A percentile compares a stretch with the other conserved stretches of the same genome.
Conservation (phyloP, 1,284 basidiomycete genomes). For the Cryptococcus sp. region DNA sequence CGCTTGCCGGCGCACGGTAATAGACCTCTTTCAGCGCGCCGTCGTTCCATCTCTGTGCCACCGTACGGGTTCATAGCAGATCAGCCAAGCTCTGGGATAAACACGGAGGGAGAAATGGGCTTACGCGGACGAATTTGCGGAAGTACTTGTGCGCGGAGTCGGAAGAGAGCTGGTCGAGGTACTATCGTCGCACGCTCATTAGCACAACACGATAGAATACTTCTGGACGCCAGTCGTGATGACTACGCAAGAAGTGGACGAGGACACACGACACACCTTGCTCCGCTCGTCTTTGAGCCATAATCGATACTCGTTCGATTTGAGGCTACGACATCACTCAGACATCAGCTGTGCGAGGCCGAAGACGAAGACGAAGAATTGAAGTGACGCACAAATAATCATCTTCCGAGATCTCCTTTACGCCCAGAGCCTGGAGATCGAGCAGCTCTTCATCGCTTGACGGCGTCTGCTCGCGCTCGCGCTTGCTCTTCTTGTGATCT, state of each 20-base stretch:
- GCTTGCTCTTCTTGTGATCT: constrained; percentile 6
- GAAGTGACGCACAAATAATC: constrained; percentile 49
- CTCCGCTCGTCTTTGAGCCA: constrained; percentile 44
- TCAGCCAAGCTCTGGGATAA: not conserved
- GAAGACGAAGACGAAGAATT: not conserved
- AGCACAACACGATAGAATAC: not conserved
- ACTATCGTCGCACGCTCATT: constrained; percentile 23
- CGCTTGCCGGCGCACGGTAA: constrained; percentile 31
- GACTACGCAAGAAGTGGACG: not conserved
- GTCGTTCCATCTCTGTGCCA: constrained; percentile 49
- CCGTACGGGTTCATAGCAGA: not conserved
- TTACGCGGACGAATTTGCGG: constrained; percentile 47
- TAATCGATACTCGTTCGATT: constrained; percentile 39
- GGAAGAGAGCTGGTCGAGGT: constrained; percentile 48
- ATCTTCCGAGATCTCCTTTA: constrained; percentile 41
- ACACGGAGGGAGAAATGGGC: constrained; percentile 10
- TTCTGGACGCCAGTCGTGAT: not conserved
- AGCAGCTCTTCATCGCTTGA: constrained; percentile 36
- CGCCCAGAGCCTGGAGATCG: constrained; percentile 43
- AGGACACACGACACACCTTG: constrained; percentile 21
- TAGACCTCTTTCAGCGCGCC: constrained; percentile 41
- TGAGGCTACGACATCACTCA: constrained; percentile 23
- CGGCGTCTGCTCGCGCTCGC: constrained; percentile 6
- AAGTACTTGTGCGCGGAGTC: constrained; percentile 51
- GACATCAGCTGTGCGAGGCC: constrained; percentile 3